These are phyloP conservation scores for Calvatia gigantea DNA, from an alignment of 768 basidiomycete species.

Conservation along the genomic window DNA sequence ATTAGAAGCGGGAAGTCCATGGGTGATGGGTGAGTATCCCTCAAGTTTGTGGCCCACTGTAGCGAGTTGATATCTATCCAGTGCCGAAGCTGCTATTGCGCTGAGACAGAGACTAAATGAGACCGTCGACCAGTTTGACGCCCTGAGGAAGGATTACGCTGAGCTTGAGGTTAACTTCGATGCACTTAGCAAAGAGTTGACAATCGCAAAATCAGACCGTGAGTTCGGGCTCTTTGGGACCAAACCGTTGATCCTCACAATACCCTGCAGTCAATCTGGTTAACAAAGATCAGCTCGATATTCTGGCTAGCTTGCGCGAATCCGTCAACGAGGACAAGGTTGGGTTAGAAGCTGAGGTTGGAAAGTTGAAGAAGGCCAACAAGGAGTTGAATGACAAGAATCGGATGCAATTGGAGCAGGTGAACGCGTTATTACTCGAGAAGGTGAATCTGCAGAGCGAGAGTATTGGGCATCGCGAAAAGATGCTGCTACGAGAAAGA, in stretches of 20 bases:
- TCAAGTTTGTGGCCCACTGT: slow-evolving; percentile 3
- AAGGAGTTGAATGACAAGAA: slow-evolving; percentile 78
- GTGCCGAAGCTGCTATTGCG: slow-evolving; percentile 85
- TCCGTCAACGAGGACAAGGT: slow-evolving; percentile 88
- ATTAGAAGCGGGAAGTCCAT: slow-evolving; percentile 82
- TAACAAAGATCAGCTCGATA: slow-evolving; percentile 91
- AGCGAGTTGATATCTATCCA: slow-evolving; percentile 24
- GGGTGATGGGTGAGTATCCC: slow-evolving; percentile 69
- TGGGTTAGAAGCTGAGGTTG: slow-evolving; percentile 65
- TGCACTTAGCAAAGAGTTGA: slow-evolving; percentile 61
- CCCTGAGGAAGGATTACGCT: slow-evolving; percentile 60
- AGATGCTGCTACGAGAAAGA: slow-evolving; percentile 80
- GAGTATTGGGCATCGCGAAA: slow-evolving; percentile 86
- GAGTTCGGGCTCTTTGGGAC: slow-evolving; percentile 23
- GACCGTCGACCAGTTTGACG: slow-evolving; percentile 77
- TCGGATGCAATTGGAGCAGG: slow-evolving; percentile 86
- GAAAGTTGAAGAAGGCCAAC: slow-evolving; percentile 60
- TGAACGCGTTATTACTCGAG: slow-evolving; percentile 81
- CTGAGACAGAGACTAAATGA: slow-evolving; percentile 86
- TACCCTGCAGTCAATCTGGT: slow-evolving; percentile 71
- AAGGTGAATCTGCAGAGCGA: slow-evolving; percentile 90
- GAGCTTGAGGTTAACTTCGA: slow-evolving; percentile 72
- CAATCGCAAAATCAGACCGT: slow-evolving; percentile 85
- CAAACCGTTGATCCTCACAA: slow-evolving; percentile 2
- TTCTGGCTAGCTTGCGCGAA: slow-evolving; percentile 79